These are phyloP conservation scores for Xylaria sp. DNA, from an alignment of 2,329 filamentous ascomycete genomes.

Conservation along the genomic window DNA sequence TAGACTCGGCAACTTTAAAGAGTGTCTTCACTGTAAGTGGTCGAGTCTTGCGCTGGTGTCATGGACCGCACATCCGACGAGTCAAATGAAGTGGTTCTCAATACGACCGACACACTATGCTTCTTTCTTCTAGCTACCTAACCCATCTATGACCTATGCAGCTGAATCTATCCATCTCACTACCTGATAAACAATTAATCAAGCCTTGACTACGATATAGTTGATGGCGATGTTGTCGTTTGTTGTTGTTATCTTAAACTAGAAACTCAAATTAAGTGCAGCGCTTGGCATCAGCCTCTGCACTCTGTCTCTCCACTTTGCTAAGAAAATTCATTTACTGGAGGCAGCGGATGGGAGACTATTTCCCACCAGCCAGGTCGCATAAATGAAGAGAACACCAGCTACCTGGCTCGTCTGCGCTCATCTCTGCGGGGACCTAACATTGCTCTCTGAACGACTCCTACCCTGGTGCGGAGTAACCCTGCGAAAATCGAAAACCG, in stretches of 20 bases:
- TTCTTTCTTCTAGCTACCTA: neutral
- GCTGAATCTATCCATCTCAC: neutral
- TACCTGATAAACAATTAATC: constrained; percentile 1
- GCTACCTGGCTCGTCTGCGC: constrained; percentile 22
- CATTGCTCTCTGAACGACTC: constrained; percentile 22
- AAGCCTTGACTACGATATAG: constrained; percentile 9
- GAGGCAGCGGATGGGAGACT: constrained; percentile 11
- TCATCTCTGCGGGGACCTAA: constrained; percentile 28
- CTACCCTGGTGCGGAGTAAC: constrained; percentile 43
- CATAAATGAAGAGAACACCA: constrained; percentile 34
- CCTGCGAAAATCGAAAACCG: constrained; percentile 40
- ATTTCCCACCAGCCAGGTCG: constrained; percentile 39
- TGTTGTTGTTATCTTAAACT: constrained; percentile 15
- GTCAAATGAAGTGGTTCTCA: constrained; percentile 1
- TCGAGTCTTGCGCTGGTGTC: constrained; percentile 17
- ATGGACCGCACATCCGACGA: constrained; percentile 39
- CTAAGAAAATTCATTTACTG: constrained; percentile 20
- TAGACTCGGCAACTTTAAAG: neutral
- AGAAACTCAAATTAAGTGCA: constrained; percentile 29
- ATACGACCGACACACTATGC: neutral
- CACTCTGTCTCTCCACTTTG: neutral
- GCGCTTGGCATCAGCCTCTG: constrained; percentile 37
- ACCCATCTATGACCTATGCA: no score
- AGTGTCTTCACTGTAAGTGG: neutral
- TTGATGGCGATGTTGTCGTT: constrained; percentile 14